Conservation (phyloP, 1,284 basidiomycete genomes). For the Rhodotorula sp. region DNA sequence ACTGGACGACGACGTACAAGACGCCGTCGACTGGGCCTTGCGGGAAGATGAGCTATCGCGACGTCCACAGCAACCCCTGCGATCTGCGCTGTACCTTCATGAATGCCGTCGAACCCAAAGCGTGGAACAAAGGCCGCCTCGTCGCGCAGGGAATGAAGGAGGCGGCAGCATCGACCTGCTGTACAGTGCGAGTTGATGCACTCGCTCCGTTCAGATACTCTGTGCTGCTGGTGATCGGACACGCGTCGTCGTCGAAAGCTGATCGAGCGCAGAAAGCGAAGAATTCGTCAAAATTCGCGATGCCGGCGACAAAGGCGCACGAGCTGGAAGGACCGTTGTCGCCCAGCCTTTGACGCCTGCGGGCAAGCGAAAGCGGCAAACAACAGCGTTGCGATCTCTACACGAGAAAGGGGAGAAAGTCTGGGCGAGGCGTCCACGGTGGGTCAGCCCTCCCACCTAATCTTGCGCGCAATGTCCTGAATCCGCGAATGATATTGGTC, state of each 20-base stretch:
- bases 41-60: constrained; percentile 3
- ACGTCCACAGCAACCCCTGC: neutral
- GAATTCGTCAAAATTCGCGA: neutral
- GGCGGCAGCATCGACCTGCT: no score
- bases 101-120: neutral
- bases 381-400: no score
- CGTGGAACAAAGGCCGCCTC: neutral
- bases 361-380: no score
- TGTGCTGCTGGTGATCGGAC: neutral
- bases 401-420: neutral
- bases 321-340: no score
- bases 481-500: constrained; percentile 79
- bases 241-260: neutral
- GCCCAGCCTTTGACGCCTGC: no score
- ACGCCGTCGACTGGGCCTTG: constrained; percentile 12
- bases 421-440: no score
- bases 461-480: constrained; percentile 67
- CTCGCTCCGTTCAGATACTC: no score
- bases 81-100: neutral
- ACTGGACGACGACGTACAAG: constrained; percentile 1
- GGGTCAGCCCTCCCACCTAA: constrained; percentile 66
- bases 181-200: no score
- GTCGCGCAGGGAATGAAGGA: neutral
- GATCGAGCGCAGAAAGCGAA: neutral
- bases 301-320: no score